Conservation (phyloP, 768 basidiomycete genomes). For the Cystoderma amianthinum region DNA sequence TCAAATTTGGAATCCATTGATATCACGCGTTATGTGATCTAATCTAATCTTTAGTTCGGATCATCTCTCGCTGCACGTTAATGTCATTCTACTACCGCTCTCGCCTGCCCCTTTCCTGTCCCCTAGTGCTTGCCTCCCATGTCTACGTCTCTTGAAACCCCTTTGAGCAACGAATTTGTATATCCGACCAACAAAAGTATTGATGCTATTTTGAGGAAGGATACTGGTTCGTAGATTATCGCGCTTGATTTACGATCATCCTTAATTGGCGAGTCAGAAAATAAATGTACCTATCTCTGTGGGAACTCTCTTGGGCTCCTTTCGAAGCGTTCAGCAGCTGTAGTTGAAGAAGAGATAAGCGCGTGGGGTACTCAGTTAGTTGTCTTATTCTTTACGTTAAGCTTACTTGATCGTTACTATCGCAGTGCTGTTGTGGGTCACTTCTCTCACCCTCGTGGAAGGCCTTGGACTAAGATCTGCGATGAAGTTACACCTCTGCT, state of each 20-base stretch:
- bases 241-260: too few relatives aligned
- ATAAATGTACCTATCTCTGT: slow-evolving; percentile 76
- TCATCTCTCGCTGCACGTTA: too few relatives aligned
- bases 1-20: neutral
- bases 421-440: slow-evolving; percentile 82
- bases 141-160: slow-evolving; percentile 16
- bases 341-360: slow-evolving; percentile 77
- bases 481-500: slow-evolving; percentile 67
- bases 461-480: slow-evolving; percentile 79
- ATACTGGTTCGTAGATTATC: slow-evolving; percentile 26
- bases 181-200: slow-evolving; percentile 49
- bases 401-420: slow-evolving; percentile 9
- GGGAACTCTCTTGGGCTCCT: slow-evolving; percentile 92
- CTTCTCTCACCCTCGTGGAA: slow-evolving; percentile 77
- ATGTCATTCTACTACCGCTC: too few relatives aligned
- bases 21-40: neutral
- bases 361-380: slow-evolving; percentile 74
- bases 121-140: slow-evolving; percentile 6
- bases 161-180: slow-evolving; percentile 47
- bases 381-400: slow-evolving; percentile 4
- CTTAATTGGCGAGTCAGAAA: slow-evolving; percentile 30
- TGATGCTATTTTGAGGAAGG: slow-evolving; percentile 29
- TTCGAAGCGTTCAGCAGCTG: slow-evolving; percentile 61
- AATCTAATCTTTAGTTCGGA: slow-evolving; percentile 12
- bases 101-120: neutral